Conservation (phyloP, 108 stramenopile species). For the Epipyxis sp. region DNA sequence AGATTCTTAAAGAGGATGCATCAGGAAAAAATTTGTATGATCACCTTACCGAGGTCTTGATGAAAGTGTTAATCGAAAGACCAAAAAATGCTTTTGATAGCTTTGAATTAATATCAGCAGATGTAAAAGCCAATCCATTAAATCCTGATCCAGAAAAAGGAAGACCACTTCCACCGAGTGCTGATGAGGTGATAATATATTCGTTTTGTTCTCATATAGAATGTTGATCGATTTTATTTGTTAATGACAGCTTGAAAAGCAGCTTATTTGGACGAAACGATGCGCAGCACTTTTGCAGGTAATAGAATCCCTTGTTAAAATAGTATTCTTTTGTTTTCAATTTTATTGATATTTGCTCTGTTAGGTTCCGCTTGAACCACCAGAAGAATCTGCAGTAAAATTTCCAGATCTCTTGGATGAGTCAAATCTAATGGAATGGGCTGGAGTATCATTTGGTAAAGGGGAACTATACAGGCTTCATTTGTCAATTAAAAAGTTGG, state of each 20-base stretch:
- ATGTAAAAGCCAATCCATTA: constrained; percentile 42
- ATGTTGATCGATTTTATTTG: neutral
- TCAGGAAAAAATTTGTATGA: constrained; percentile 43
- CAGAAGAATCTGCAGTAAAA: constrained; percentile 36
- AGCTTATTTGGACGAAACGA: constrained; percentile 36
- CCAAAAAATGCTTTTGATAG: constrained; percentile 47
- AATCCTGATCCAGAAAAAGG: neutral
- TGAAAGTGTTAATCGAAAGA: constrained; percentile 47
- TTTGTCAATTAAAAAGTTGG: constrained; percentile 49
- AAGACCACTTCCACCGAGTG: neutral
- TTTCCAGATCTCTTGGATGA: constrained; percentile 49
- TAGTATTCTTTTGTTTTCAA: no score
- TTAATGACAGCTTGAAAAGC: constrained; percentile 14
- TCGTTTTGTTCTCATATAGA: no score
- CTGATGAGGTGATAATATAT: no score
- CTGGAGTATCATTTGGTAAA: constrained; percentile 46
- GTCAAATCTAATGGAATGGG: constrained; percentile 49
- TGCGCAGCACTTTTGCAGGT: constrained; percentile 35
- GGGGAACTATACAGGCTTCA: constrained; percentile 49
- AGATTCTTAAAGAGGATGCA: constrained; percentile 49
- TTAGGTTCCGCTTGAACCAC: constrained; percentile 44
- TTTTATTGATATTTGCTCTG: neutral
- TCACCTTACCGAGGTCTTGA: constrained; percentile 42
- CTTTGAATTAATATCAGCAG: constrained; percentile 58
- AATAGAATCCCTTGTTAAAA: no score